phyloP scores from a whole-genome alignment of 371 early-diverging fungal genomes.

The Lichtheimia hyalospora region DNA sequence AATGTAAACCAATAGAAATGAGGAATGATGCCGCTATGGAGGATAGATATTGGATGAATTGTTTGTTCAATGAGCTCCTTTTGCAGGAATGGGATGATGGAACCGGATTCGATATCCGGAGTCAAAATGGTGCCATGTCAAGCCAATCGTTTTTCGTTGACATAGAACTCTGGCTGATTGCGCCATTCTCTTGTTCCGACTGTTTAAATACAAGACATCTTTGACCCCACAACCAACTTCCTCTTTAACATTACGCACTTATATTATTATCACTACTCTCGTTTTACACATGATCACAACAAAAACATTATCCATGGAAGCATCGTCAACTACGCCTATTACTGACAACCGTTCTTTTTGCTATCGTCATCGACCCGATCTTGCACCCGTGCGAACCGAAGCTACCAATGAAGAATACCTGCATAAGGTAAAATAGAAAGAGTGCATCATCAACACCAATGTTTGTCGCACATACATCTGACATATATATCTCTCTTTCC shows the following conservation, averaged over 20 bases:
- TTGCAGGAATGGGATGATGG: no score
- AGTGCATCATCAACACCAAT: background rate
- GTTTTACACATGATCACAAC: background rate
- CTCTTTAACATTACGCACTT: background rate
- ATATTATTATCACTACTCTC: no score
- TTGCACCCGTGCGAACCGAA: constrained; percentile 7
- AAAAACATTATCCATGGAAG: background rate
- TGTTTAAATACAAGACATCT: background rate
- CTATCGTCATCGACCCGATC: constrained; percentile 22
- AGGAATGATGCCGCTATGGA: no score
- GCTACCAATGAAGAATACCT: constrained; percentile 6
- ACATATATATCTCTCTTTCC: background rate
- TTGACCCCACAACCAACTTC: background rate
- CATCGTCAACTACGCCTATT: background rate
- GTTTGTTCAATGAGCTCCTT: no score
- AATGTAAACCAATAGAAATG: no score
- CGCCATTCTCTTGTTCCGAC: constrained; percentile 6
- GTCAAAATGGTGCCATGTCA: constrained; percentile 11
- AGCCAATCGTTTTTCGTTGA: constrained; percentile 8
- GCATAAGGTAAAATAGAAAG: constrained; percentile 13
- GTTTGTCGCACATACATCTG: background rate
- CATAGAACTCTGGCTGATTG: constrained; percentile 6
- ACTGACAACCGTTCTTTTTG: constrained; percentile 11
- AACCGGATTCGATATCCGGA: constrained; percentile 1
- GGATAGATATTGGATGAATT: no score